Evolutionary conservation across 2,329 filamentous ascomycete genomes (phyloP).

Genomic region (Neoascochyta sp.): DNA sequence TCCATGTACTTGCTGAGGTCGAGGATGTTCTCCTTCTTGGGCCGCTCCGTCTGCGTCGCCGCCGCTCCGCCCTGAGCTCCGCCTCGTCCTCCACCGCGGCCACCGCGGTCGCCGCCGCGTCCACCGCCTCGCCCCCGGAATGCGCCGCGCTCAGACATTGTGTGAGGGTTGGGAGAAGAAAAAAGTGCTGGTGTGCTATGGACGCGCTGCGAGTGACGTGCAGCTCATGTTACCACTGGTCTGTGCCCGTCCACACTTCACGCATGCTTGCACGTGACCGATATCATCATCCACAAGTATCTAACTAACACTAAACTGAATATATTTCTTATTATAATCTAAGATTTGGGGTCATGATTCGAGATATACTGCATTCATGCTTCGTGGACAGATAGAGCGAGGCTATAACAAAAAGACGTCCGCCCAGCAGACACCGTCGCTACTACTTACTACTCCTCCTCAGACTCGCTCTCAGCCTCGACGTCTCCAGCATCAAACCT

Average conservation of each 20-base stretch:
- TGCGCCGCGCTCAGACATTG: conserved; percentile 56
- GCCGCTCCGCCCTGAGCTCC: conserved; percentile 33
- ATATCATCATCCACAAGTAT: no score
- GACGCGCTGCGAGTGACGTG: conserved; percentile 18
- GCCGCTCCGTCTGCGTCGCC: conserved; percentile 55
- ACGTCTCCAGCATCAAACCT: conserved; percentile 2
- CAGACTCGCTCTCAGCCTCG: conserved; percentile 10
- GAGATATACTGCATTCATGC: no score
- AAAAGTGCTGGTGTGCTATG: conserved; percentile 8
- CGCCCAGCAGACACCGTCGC: no score
- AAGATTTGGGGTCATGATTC: no score
- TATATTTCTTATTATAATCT: no score
- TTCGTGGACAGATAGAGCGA: no score
- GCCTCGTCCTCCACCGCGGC: conserved; percentile 42
- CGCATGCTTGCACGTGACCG: not conserved
- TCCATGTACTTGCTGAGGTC: conserved; percentile 96
- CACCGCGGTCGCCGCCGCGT: conserved; percentile 38
- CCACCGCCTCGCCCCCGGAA: conserved; percentile 45
- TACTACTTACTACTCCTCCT: conserved; percentile 8
- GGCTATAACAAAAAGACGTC: no score
- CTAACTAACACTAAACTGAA: no score
- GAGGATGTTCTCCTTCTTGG: conserved; percentile 98
- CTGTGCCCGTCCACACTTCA: conserved; percentile 3
- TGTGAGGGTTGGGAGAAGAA: conserved; percentile 9
- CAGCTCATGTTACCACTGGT: conserved; percentile 10